Percentiles rank a stretch among this genome's conserved stretches.
Conservation (phyloP, 768 basidiomycete genomes). For the Hygrophorus russula region DNA sequence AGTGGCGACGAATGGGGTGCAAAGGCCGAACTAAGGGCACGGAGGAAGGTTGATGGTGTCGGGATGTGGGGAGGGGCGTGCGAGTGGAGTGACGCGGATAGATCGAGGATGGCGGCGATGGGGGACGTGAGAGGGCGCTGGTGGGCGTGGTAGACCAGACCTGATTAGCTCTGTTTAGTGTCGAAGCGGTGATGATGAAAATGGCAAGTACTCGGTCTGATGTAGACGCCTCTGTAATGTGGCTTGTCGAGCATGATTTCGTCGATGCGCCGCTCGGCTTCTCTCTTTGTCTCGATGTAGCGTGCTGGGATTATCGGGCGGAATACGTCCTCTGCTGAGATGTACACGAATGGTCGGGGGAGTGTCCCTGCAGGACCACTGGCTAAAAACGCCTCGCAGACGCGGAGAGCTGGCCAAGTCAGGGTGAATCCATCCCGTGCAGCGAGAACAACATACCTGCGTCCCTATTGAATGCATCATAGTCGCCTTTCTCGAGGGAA, state of each 20-base stretch:
- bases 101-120: conserved; percentile 71
- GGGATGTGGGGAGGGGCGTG: conserved; percentile 45
- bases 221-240: conserved; percentile 59
- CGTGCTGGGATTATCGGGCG: conserved; percentile 74
- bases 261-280: conserved; percentile 69
- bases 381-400: conserved; percentile 68
- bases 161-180: conserved; percentile 26
- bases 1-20: conserved; percentile 28
- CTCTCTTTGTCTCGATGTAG: conserved; percentile 91
- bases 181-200: conserved; percentile 6
- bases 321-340: conserved; percentile 92
- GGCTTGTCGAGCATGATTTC: conserved; percentile 32
- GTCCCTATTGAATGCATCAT: conserved; percentile 82
- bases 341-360: conserved; percentile 75
- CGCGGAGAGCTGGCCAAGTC: conserved; percentile 43
- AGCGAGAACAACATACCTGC: conserved; percentile 46
- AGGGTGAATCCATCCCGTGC: conserved; percentile 5
- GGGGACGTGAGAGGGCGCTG: conserved; percentile 82
- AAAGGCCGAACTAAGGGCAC: conserved; percentile 32
- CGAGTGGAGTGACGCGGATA: conserved; percentile 64
- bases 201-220: conserved; percentile 72
- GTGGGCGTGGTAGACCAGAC: conserved; percentile 94
- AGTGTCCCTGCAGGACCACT: conserved; percentile 17
- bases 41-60: conserved; percentile 55
- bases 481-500: conserved; percentile 53